Conservation (phyloP, 116 monocot genomes). For the Cymodocea nodosa region DNA sequence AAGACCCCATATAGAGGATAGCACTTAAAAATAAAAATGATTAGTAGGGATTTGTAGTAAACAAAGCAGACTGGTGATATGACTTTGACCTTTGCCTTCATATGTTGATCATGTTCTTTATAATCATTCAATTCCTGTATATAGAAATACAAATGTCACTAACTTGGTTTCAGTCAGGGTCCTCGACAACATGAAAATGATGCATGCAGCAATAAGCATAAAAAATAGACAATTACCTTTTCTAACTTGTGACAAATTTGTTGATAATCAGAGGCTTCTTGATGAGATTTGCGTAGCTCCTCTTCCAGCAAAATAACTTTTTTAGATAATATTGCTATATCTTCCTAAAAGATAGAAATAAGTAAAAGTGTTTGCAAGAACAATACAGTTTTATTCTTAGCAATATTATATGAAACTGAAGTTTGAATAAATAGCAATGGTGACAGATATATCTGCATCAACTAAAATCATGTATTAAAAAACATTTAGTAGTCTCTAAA, state of each 20-base stretch:
- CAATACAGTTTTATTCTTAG: too few relatives aligned
- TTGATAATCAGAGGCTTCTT: constrained; percentile 43
- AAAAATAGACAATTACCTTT: constrained; percentile 37
- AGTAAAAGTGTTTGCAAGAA: background rate
- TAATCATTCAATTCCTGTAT: constrained; percentile 68
- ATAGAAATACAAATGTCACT: background rate
- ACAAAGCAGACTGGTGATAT: background rate
- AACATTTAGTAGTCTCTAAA: too few relatives aligned
- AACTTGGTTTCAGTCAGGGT: too few relatives aligned
- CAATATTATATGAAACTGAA: background rate
- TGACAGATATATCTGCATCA: background rate
- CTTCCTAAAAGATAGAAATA: constrained; percentile 41
- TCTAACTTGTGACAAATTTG: constrained; percentile 40
- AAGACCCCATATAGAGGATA: background rate
- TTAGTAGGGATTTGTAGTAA: background rate
- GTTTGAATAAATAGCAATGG: background rate
- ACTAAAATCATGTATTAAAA: background rate
- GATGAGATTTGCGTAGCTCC: constrained; percentile 49
- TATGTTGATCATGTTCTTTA: constrained; percentile 69
- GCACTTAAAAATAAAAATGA: background rate
- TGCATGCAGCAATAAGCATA: constrained; percentile 1
- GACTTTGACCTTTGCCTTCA: constrained; percentile 52
- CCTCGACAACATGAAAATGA: background rate
- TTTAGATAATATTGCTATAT: constrained; percentile 38
- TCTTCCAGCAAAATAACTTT: constrained; percentile 69